Conservation (phyloP, 768 basidiomycete species). For the Termitomyces sp. region DNA sequence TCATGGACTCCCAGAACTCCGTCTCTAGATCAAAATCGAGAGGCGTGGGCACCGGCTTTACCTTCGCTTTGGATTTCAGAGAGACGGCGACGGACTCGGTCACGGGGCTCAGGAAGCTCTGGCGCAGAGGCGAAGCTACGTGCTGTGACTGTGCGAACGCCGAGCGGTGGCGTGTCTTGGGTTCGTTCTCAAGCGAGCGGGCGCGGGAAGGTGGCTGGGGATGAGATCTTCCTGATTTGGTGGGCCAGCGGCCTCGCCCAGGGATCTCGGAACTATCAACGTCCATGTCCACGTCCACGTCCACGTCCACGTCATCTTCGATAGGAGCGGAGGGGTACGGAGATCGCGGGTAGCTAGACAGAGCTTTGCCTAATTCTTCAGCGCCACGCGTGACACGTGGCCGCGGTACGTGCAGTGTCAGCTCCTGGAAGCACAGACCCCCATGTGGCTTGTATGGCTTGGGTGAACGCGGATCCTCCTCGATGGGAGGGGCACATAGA, state of each 20-base stretch:
- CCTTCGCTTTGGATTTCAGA: background rate
- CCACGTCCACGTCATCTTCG: background rate
- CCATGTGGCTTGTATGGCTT: conserved; percentile 17
- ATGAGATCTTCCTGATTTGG: background rate
- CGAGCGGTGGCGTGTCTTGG: conserved; percentile 5
- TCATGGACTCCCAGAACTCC: conserved; percentile 41
- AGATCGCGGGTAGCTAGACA: conserved; percentile 33
- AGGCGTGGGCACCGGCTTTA: conserved; percentile 28
- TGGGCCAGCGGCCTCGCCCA: conserved; percentile 9
- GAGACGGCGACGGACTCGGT: background rate
- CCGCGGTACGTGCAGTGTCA: conserved; percentile 11
- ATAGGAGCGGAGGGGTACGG: conserved; percentile 27
- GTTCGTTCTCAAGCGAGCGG: conserved; percentile 14
- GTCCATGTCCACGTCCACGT: background rate
- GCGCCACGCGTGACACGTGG: conserved; percentile 14
- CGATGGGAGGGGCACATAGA: conserved; percentile 18
- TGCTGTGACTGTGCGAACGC: conserved; percentile 2
- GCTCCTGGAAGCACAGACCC: conserved; percentile 10
- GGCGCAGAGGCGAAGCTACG: conserved; percentile 21
- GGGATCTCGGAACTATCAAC: conserved; percentile 12
- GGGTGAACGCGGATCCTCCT: conserved; percentile 38
- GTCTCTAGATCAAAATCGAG: conserved; percentile 20
- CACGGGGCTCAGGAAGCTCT: conserved; percentile 24
- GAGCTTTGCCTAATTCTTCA: conserved; percentile 20
- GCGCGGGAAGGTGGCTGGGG: conserved; percentile 9